Percentiles rank a stretch among this genome's conserved stretches.
Conservation (phyloP, 1,284 basidiomycete genomes). For the Tilletia indica region DNA sequence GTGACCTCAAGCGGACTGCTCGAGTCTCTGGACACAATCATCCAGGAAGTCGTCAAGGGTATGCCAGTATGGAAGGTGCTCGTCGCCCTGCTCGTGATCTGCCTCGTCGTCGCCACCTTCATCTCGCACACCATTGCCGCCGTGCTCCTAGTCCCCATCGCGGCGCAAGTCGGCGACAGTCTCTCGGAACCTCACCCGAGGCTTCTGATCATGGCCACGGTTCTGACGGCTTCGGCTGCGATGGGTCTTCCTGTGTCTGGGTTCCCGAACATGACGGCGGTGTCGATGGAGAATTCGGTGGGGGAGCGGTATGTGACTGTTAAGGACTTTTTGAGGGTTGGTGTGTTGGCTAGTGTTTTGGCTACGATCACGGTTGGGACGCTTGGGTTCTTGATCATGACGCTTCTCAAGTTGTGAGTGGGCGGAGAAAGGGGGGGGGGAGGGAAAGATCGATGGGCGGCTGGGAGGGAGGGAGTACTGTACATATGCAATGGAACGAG, state of each 20-base stretch:
- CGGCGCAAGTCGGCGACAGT: constrained; percentile 79
- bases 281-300: constrained; percentile 91
- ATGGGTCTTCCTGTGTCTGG: constrained; percentile 76
- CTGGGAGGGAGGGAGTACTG: not conserved
- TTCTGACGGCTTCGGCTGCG: constrained; percentile 85
- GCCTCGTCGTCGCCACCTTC: constrained; percentile 70
- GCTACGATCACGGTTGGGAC: constrained; percentile 64
- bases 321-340: constrained; percentile 84
- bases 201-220: constrained; percentile 64
- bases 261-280: constrained; percentile 72
- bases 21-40: constrained; percentile 58
- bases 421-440: not conserved
- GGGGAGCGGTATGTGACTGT: constrained; percentile 66
- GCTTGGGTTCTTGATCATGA: constrained; percentile 51
- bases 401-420: constrained; percentile 25
- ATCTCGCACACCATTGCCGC: constrained; percentile 70
- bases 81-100: constrained; percentile 75
- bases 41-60: constrained; percentile 71
- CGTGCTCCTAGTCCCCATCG: constrained; percentile 92
- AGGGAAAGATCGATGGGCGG: no score
- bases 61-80: constrained; percentile 78
- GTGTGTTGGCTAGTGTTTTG: constrained; percentile 83
- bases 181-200: constrained; percentile 59
- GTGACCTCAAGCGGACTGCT: constrained; percentile 86
- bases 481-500: no score